A percentile compares a stretch with the other conserved stretches of the same genome.
These are phyloP conservation scores for Caloboletus inedulis DNA, from an alignment of 1,284 basidiomycete species.

Conservation along the genomic window DNA sequence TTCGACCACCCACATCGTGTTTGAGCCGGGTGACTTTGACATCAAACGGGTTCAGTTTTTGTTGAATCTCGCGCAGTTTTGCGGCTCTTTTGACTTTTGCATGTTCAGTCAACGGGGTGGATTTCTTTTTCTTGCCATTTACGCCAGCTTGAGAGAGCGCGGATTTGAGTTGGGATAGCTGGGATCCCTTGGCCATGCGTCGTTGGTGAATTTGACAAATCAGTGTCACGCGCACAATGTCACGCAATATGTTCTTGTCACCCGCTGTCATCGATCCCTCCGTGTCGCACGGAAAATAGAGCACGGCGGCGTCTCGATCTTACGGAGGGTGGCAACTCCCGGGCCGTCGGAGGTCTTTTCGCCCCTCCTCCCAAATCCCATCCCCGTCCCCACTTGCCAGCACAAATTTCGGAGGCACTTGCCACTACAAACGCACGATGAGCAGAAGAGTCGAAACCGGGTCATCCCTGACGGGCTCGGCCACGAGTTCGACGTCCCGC, in stretches of 20 bases:
- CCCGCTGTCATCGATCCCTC: background rate
- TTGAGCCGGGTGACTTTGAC: slow-evolving; percentile 88
- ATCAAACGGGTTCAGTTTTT: slow-evolving; percentile 91
- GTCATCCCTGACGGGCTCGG: too few relatives aligned
- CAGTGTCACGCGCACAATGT: slow-evolving; percentile 8
- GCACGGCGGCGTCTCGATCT: background rate
- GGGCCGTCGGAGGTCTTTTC: background rate
- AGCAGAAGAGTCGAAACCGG: too few relatives aligned
- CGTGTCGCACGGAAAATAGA: background rate
- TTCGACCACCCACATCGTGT: slow-evolving; percentile 87
- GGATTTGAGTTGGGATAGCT: slow-evolving; percentile 84
- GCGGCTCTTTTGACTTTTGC: slow-evolving; percentile 77
- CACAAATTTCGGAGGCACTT: background rate
- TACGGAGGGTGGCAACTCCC: background rate
- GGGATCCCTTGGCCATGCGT: slow-evolving; percentile 68
- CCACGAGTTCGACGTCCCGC: too few relatives aligned
- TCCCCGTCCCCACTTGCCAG: background rate
- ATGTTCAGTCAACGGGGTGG: slow-evolving; percentile 52
- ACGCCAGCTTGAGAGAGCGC: slow-evolving; percentile 79
- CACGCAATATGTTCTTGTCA: slow-evolving; percentile 4
- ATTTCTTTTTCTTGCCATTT: slow-evolving; percentile 70
- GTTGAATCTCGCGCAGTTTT: slow-evolving; percentile 83
- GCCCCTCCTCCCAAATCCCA: background rate
- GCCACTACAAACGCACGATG: too few relatives aligned
- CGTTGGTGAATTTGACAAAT: background rate